Base-by-base conservation (phyloP, 768 basidiomycete species). In the Auricularia sp. region DNA sequence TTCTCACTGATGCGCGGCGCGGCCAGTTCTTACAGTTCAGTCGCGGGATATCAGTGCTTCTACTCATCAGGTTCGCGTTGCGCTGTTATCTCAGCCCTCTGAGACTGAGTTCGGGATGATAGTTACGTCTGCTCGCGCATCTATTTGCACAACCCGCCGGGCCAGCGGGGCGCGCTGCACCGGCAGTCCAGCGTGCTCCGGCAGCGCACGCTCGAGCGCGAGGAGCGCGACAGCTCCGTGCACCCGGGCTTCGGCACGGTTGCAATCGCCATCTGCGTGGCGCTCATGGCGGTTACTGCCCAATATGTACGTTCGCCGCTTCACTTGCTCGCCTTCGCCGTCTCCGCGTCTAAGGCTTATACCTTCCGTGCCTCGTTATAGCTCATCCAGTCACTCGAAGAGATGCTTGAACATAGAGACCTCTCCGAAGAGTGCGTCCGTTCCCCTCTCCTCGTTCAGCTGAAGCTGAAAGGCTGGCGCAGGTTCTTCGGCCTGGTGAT, bases 121-220 rank as follows among this genome's bases (percentile, higher is more conserved):
- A 87, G 14, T 84, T 90, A 91, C 69, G 71, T 89, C 37, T 78
- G 75, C 65, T 89, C 88, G 13, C 82, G 88, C 11, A 77, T 90
- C 29, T 91, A 83, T 74, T 73, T 89, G 44, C 85, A 87, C 73
- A 81, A 89, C 69, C 88, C 88, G 2, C 88, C 88, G 0, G 87
- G 86, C 3, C 78, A 84, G 1, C 78, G 79, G 35, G 80, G 83
- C 65, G 76, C 75, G 21, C 29, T 59, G 77, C 80, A 2, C 74
- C 80, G 47, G 18, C 47, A 51, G 47, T 51, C 47, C 11, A 18
- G 18, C 77, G 79, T 3, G 73, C 80, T 54, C 81, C 83, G 3
- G 75, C 78, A 0, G 64, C 44, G 18, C 74, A 67, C 18, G 36
- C 21, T 71, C 21, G 65, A 71, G 6, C 47, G 64, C 35, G 77